Base-by-base conservation (phyloP, 192 early-diverging fungal species). In the Dispira simplex region DNA sequence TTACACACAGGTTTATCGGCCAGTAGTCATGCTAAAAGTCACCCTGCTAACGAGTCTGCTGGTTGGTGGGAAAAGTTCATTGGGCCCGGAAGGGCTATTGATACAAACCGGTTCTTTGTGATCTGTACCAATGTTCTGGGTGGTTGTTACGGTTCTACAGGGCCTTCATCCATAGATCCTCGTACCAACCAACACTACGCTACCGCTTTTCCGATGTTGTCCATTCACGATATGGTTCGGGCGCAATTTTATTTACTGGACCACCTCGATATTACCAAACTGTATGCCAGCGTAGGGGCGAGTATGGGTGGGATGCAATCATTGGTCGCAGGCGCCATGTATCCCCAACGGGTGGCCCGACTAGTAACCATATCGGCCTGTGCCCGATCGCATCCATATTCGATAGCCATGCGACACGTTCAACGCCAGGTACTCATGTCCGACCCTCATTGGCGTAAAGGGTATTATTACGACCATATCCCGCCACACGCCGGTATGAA, bases 21-120 rank as follows among this genome's bases (percentile, higher is more conserved):
- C 43, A 87, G 84, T 64, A 88, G 85, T 23, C 95, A 98, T 64
- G 95, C 95, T 47, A 92, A 86, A 69, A 91, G 87, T 62, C 91
- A 95, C 64, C 75, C 68, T 13, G 73, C 77, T 18, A 95, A 98
- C 76, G 67, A 62, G 27, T 73, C 80, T 11, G 80, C 83, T 14
- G 95, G 95, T 53, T 98, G 95, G 95, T 98, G 95, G 95, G 93
- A 98, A 66, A 84, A 85, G 66, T 98, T 96, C 66, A 98, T 98
- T 66, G 73, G 95, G 1, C 90, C 94, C n/a, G 93, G 93, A 46
- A 64, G 76, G 27, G 80, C 91, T 4, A 82, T 98, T 20, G 96
- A 98, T 62, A 96, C 94, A 32, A 81, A 92, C 76, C 87, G 88
- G 70, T 97, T 90, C 78, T 89, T 85, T 77, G 88, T 98, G 0